Evolutionary conservation across 768 basidiomycete species (phyloP).

Genomic region (Tulasnella sp.): DNA sequence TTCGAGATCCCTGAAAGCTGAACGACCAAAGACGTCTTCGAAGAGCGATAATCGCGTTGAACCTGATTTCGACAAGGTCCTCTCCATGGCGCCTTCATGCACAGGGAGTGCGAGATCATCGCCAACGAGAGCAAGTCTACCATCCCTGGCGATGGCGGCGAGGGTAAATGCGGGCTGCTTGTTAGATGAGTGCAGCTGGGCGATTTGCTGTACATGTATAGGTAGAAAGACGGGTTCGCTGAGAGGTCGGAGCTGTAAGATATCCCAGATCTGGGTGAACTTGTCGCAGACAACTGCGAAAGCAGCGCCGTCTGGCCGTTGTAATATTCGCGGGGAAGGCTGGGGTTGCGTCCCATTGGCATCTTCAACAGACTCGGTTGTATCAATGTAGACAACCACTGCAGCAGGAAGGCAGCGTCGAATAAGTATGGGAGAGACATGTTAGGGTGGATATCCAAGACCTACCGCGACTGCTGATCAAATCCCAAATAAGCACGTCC

Average conservation of each 20-base stretch:
- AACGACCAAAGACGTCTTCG: constrained; percentile 81
- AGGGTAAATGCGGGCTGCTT: constrained; percentile 28
- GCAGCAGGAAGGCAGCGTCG: background rate
- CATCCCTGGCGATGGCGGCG: constrained; percentile 56
- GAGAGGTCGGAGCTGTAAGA: constrained; percentile 35
- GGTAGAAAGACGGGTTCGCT: constrained; percentile 40
- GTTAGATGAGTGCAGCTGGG: constrained; percentile 28
- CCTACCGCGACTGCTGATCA: constrained; percentile 51
- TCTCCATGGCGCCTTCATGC: constrained; percentile 34
- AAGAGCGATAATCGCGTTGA: constrained; percentile 51
- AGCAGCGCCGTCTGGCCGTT: constrained; percentile 3
- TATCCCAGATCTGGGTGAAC: constrained; percentile 31
- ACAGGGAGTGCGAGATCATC: constrained; percentile 37
- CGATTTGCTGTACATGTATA: constrained; percentile 45
- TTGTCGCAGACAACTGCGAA: constrained; percentile 21
- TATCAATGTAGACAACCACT: background rate
- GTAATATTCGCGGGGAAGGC: background rate
- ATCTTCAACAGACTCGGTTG: background rate
- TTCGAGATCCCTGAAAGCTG: constrained; percentile 41
- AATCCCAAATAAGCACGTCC: constrained; percentile 60
- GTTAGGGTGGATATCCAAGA: constrained; percentile 1
- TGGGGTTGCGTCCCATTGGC: background rate
- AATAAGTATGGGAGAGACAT: background rate
- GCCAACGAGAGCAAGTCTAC: constrained; percentile 58
- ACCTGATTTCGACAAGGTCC: constrained; percentile 19